Evolutionary conservation across 208 protist genomes (phyloP).

Genomic region (Crithidia acanthocephali): DNA sequence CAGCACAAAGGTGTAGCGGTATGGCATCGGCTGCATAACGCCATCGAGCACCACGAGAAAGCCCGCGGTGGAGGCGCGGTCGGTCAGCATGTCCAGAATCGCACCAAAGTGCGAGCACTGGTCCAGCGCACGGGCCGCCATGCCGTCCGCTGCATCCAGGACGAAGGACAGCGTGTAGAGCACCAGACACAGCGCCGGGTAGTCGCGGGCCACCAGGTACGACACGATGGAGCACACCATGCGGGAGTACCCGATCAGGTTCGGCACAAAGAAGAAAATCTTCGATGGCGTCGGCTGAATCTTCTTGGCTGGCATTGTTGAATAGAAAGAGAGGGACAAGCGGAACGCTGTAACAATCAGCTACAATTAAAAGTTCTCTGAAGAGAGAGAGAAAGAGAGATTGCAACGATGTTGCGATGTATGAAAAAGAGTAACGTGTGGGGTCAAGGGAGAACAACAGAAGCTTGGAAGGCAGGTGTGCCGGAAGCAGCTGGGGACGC

Average conservation of each 20-base stretch:
- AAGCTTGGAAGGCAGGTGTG: too few species aligned
- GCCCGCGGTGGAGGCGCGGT: slow-evolving; percentile 91
- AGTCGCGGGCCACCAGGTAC: slow-evolving; percentile 72
- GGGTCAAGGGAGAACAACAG: too few species aligned
- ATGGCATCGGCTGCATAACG: slow-evolving; percentile 69
- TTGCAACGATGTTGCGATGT: too few species aligned
- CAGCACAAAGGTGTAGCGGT: slow-evolving; percentile 59
- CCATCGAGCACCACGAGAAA: slow-evolving; percentile 88
- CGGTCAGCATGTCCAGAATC: slow-evolving; percentile 95
- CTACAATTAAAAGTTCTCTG: too few species aligned
- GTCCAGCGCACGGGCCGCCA: slow-evolving; percentile 81
- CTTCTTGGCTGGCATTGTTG: slow-evolving; percentile 28
- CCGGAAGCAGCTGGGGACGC: too few species aligned
- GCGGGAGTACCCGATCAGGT: slow-evolving; percentile 93
- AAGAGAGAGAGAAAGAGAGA: too few species aligned
- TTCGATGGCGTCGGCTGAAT: slow-evolving; percentile 15
- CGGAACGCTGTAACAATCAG: too few species aligned
- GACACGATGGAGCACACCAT: slow-evolving; percentile 70
- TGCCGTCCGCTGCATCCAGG: slow-evolving; percentile 92
- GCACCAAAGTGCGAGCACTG: slow-evolving; percentile 94
- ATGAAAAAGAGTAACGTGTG: too few species aligned
- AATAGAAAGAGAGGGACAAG: background rate
- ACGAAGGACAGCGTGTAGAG: slow-evolving; percentile 85
- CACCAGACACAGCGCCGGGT: slow-evolving; percentile 71
- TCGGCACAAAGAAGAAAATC: slow-evolving; percentile 88